Percentiles rank a stretch among this genome's conserved stretches.
Conservation (phyloP, 495 filamentous ascomycete genomes). For the Penicillium ochrochloron region DNA sequence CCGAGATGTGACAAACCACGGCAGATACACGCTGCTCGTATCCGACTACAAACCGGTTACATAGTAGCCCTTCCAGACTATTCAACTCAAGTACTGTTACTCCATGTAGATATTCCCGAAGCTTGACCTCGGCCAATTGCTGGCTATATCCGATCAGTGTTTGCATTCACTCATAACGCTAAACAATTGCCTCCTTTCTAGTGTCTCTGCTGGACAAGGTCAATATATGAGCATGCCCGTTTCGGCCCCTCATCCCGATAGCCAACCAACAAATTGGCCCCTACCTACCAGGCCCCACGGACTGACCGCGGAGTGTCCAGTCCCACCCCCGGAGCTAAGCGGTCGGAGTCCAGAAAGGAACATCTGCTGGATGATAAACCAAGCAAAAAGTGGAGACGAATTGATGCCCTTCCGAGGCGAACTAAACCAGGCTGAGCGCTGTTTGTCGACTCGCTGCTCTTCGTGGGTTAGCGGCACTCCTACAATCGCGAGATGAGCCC, state of each 20-base stretch:
- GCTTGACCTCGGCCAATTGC: background rate
- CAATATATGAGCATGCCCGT: background rate
- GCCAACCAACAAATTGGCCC: background rate
- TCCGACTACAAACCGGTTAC: background rate
- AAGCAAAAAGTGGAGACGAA: background rate
- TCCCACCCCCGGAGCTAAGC: slow-evolving; percentile 6
- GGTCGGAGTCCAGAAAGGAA: slow-evolving; percentile 11
- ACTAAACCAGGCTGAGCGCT: background rate
- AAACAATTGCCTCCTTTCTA: background rate
- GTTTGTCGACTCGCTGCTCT: background rate
- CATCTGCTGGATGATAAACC: background rate
- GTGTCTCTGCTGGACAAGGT: background rate
- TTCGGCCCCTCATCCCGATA: slow-evolving; percentile 10
- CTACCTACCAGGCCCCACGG: background rate
- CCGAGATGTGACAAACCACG: background rate
- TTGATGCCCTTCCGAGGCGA: background rate
- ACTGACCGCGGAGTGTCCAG: background rate
- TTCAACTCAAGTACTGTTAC: too few relatives aligned
- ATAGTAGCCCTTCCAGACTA: background rate
- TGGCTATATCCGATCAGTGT: background rate
- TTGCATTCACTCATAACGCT: background rate
- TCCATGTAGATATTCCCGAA: background rate
- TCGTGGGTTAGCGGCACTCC: slow-evolving; percentile 7
- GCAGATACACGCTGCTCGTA: background rate
- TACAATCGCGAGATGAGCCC: background rate